Evolutionary conservation across 306 rosid genomes (phyloP).

Genomic region (Cucurbita moschata): DNA sequence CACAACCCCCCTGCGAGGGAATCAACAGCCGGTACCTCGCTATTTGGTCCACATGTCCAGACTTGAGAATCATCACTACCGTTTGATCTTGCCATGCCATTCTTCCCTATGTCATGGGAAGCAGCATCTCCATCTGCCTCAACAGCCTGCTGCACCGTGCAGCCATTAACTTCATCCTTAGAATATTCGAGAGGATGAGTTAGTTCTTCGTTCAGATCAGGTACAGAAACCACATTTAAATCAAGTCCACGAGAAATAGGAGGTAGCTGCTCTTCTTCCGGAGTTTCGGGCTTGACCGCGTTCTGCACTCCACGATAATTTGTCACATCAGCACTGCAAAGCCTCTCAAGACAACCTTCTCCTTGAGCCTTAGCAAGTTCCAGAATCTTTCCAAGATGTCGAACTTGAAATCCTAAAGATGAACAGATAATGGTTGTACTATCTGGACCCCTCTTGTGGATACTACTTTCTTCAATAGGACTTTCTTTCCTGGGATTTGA

Average conservation of each 20-base stretch:
- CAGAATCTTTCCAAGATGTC: constrained; percentile 76
- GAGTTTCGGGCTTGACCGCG: constrained; percentile 38
- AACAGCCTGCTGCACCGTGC: constrained; percentile 75
- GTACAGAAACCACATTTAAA: constrained; percentile 78
- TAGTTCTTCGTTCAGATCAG: constrained; percentile 91
- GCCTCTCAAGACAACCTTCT: constrained; percentile 57
- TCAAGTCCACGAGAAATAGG: constrained; percentile 62
- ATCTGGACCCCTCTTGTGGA: constrained; percentile 39
- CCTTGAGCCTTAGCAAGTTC: constrained; percentile 77
- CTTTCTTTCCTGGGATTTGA: constrained; percentile 30
- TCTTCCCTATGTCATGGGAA: constrained; percentile 62
- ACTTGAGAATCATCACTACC: constrained; percentile 91
- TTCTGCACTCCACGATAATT: constrained; percentile 48
- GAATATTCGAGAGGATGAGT: constrained; percentile 90
- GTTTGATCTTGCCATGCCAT: constrained; percentile 59
- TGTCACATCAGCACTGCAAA: constrained; percentile 44
- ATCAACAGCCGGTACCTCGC: constrained; percentile 86
- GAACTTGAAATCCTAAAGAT: constrained; percentile 73
- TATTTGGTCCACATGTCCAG: constrained; percentile 45
- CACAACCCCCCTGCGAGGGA: constrained; percentile 46
- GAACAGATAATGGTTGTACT: constrained; percentile 27
- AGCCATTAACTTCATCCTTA: constrained; percentile 76
- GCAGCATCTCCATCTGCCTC: constrained; percentile 93
- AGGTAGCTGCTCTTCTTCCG: constrained; percentile 38
- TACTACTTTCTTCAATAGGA: constrained; percentile 30